Conservation (phyloP, 2,329 filamentous ascomycete genomes). For the Fusarium sarcochroum region DNA sequence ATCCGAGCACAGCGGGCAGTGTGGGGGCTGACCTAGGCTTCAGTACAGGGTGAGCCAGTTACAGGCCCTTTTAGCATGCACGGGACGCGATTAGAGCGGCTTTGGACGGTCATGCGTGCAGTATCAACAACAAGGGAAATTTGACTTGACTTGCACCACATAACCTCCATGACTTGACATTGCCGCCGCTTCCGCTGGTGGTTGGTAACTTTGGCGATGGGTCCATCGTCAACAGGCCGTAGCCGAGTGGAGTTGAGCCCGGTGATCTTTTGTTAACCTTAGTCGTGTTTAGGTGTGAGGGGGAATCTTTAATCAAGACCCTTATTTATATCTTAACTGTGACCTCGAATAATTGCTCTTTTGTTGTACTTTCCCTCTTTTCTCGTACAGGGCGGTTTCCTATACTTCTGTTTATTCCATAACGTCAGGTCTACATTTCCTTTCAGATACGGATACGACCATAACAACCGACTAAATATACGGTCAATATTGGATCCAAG, state of each 20-base stretch:
- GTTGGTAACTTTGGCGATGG: not conserved
- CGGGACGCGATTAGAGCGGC: slow-evolving; percentile 23
- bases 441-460: not conserved
- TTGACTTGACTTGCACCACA: slow-evolving; percentile 12
- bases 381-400: not conserved
- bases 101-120: slow-evolving; percentile 31
- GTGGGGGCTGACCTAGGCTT: not conserved
- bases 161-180: not conserved
- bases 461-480: not conserved
- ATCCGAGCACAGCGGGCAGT: not conserved
- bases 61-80: slow-evolving; percentile 6
- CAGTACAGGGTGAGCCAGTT: slow-evolving; percentile 18
- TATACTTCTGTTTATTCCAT: not conserved
- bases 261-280: slow-evolving; percentile 30
- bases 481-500: not conserved
- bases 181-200: slow-evolving; percentile 28
- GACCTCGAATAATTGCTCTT: not conserved
- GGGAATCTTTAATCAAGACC: slow-evolving; percentile 4
- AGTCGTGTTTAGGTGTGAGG: slow-evolving; percentile 19
- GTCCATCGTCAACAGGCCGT: slow-evolving; percentile 25
- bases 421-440: not conserved
- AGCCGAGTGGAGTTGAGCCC: slow-evolving; percentile 19
- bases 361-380: not conserved
- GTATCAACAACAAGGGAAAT: slow-evolving; percentile 24
- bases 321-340: slow-evolving; percentile 13